Conservation (phyloP, 495 filamentous ascomycete genomes). For the Terfezia claveryi region DNA sequence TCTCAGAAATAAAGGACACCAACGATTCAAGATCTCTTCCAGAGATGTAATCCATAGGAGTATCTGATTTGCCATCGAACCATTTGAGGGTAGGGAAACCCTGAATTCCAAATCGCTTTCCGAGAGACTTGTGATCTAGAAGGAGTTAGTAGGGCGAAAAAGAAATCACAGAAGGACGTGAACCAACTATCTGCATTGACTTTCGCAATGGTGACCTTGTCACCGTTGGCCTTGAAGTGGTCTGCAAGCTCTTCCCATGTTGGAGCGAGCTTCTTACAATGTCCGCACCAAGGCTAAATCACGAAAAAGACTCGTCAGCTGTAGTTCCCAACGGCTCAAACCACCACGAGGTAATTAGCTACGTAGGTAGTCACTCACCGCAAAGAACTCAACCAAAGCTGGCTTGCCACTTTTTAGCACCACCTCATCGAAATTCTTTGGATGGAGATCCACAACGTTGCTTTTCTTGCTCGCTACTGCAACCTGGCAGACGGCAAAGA, state of each 20-base stretch:
- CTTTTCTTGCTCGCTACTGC: constrained; percentile 16
- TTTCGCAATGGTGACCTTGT: constrained; percentile 79
- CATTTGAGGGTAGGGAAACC: constrained; percentile 95
- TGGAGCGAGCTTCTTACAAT: constrained; percentile 94
- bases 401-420: constrained; percentile 85
- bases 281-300: constrained; percentile 68
- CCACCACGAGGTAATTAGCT: background rate
- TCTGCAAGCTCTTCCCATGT: constrained; percentile 82
- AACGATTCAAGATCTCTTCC: constrained; percentile 77
- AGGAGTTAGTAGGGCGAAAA: background rate
- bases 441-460: constrained; percentile 61
- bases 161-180: background rate
- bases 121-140: constrained; percentile 49
- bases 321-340: constrained; percentile 4
- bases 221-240: constrained; percentile 44
- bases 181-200: constrained; percentile 58
- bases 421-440: constrained; percentile 70
- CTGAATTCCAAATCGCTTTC: constrained; percentile 65
- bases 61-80: constrained; percentile 92
- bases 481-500: constrained; percentile 4
- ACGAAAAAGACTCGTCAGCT: background rate
- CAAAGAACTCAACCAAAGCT: constrained; percentile 95
- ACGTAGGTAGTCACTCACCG: constrained; percentile 19
- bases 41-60: constrained; percentile 63
- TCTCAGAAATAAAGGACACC: constrained; percentile 57